phyloP scores from a whole-genome alignment of 208 protist genomes.

The Leishmania tropica region DNA sequence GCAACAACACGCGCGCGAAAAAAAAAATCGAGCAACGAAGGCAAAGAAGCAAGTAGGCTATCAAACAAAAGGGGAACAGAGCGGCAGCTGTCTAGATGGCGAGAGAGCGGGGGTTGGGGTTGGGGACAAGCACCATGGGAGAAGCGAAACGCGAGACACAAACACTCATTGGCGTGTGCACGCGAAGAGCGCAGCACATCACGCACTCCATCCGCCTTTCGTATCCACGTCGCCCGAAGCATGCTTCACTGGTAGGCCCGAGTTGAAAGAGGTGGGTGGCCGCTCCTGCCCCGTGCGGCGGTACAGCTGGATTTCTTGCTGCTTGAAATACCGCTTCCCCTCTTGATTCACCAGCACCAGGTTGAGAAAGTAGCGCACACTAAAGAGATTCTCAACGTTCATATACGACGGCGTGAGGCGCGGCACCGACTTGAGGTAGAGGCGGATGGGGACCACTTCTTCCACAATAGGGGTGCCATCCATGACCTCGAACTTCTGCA shows the following conservation, averaged over 20 bases:
- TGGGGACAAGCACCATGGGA: neutral
- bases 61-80: neutral
- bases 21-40: neutral
- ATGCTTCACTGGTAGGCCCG: neutral
- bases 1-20: neutral
- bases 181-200: neutral
- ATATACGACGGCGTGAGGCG: slow-evolving; percentile 83
- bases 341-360: slow-evolving; percentile 79
- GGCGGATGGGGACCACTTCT: slow-evolving; percentile 90
- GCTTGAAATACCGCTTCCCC: slow-evolving; percentile 89
- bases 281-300: slow-evolving; percentile 69
- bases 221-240: neutral
- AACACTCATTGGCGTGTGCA: neutral
- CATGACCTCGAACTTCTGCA: slow-evolving; percentile 93
- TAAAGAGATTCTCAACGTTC: slow-evolving; percentile 65
- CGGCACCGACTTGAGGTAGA: slow-evolving; percentile 81
- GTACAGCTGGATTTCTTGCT: slow-evolving; percentile 88
- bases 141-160: neutral
- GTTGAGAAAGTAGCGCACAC: slow-evolving; percentile 89
- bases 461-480: slow-evolving; percentile 89
- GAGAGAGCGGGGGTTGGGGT: neutral
- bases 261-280: neutral
- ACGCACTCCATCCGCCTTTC: neutral
- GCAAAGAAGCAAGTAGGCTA: neutral
- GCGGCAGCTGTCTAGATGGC: neutral